A percentile compares a stretch with the other conserved stretches of the same genome.
These are phyloP conservation scores for Camellia oleifera DNA, from an alignment of 179 eudicot genomes.

Conservation along the genomic window DNA sequence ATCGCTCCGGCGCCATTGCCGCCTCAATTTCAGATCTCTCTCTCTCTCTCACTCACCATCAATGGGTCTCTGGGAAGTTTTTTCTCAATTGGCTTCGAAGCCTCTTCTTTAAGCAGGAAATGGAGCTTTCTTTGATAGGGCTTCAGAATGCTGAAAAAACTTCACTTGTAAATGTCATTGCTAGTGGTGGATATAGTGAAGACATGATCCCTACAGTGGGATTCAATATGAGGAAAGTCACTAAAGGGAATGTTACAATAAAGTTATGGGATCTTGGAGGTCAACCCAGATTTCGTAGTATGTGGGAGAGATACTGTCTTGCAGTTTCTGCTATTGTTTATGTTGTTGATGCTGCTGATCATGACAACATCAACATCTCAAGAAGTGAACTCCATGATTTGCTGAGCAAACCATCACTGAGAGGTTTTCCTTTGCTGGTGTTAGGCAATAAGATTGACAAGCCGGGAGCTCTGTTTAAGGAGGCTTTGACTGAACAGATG, in stretches of 20 bases:
- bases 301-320: conserved; percentile 99
- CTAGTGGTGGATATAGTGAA: conserved; percentile 96
- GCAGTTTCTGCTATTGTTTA: conserved; percentile 99
- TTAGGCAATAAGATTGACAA: no score
- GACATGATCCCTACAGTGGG: conserved; percentile 99
- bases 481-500: no score
- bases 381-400: no score
- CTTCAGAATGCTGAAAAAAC: conserved; percentile 99
- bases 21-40: no score
- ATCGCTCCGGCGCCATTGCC: no score
- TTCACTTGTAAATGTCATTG: conserved; percentile 94
- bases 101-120: conserved; percentile 99
- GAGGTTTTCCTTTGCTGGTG: no score
- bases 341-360: conserved; percentile 14
- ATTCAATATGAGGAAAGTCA: conserved; percentile 96
- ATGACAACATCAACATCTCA: no score
- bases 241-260: conserved; percentile 98
- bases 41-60: no score
- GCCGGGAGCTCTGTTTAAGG: no score
- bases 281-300: conserved; percentile 98
- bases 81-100: conserved; percentile 21
- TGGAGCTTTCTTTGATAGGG: conserved; percentile 97
- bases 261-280: conserved; percentile 99
- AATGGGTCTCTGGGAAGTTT: no score
- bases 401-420: no score